Evolutionary conservation across 2,329 filamentous ascomycete species (phyloP), one percentile per base, ranked within the genome.

Genomic region (Ascochyta clinopodiicola): DNA sequence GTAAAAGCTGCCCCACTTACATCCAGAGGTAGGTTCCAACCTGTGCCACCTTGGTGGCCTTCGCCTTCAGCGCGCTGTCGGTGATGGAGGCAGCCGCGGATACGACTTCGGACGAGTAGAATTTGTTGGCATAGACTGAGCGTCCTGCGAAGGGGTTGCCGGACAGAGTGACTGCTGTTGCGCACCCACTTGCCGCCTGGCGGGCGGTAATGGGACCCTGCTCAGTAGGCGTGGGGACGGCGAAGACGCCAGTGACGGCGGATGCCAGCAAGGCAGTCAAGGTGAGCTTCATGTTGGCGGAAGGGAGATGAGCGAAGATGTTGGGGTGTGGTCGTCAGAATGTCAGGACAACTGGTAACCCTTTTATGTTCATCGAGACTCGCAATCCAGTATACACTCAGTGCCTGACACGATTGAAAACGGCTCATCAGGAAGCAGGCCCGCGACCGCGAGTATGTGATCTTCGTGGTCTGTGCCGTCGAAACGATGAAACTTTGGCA

Each of bases 31-130:
- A 84, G 4, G 81, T 82, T 36, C 80, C 80, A 27, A 84, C 75
- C 4, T 81, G 66, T 25, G 82, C 82, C 10, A 80, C 81, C 51
- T 75, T 73, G 35, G 70, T 72, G 2, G 81, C 81, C 38, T 75
- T 80, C 31, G 84, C 80, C 12, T 80, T 80, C 71, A 84, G 73
- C 40, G 84, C 77, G 13, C 82, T 62, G 44, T 73, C 71, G 35
- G 66, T 68, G 32, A 84, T 86, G 17, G 87, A 86, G 29, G 90
- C 81, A 19, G 88, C 88, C 27, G 82, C 77, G 19, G 75, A 79
- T 39, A 78, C 77, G 52, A 84, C 79, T 66, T 84, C 81, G 6
- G 80, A 80, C 21, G 80, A 76, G 70, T 84, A 84, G 66, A 80
- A 82, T 17, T 80, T 77, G 67, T 84, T 84, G 50, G 78, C 79